Conservation (phyloP, 1,284 basidiomycete genomes). For the Pyrrhoderma noxium region DNA sequence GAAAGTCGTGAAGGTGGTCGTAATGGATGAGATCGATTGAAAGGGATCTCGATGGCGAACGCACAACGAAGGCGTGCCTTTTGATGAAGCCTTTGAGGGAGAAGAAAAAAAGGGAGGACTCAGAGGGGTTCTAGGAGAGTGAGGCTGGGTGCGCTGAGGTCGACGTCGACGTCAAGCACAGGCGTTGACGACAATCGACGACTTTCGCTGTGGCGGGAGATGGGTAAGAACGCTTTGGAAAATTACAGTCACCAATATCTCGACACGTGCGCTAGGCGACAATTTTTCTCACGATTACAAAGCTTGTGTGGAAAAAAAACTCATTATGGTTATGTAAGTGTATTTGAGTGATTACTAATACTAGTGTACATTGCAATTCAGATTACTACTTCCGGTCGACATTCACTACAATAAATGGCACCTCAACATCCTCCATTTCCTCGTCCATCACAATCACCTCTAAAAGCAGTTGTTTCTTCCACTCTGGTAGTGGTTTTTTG, state of each 20-base stretch:
- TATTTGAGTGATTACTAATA: neutral
- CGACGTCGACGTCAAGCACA: constrained; percentile 17
- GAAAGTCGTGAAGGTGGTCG: constrained; percentile 42
- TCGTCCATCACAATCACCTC: constrained; percentile 94
- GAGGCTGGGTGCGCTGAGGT: neutral
- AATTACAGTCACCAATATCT: neutral
- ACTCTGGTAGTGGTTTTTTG: constrained; percentile 83
- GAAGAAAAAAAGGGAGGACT: constrained; percentile 1
- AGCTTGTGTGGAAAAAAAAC: too few relatives aligned
- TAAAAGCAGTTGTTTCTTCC: constrained; percentile 78
- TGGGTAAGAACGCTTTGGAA: constrained; percentile 3
- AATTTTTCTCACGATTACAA: neutral
- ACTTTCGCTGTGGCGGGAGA: constrained; percentile 10
- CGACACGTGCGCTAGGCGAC: too few relatives aligned
- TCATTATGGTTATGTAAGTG: too few relatives aligned
- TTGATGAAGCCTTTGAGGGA: constrained; percentile 31
- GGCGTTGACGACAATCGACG: constrained; percentile 16
- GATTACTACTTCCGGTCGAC: constrained; percentile 15
- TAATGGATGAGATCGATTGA: constrained; percentile 29
- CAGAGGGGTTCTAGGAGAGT: neutral
- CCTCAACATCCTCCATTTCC: constrained; percentile 84
- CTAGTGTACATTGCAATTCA: neutral
- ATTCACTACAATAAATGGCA: constrained; percentile 59
- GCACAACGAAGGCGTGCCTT: constrained; percentile 90
- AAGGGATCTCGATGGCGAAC: constrained; percentile 54